Conservation (phyloP, 176 grass and related monocot genomes). For the Ensete glaucum region DNA sequence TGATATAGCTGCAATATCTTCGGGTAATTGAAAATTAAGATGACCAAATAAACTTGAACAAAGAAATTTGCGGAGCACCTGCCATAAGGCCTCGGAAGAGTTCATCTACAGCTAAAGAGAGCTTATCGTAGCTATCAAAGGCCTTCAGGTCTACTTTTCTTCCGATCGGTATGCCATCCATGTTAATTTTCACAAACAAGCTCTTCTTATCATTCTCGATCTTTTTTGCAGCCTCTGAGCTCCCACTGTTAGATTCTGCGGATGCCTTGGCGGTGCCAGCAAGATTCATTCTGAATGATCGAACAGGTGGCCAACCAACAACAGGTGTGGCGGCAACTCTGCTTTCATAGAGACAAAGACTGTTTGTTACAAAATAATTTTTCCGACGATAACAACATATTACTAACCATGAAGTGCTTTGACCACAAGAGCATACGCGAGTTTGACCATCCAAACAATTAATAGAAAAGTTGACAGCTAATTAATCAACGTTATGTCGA, state of each 20-base stretch:
- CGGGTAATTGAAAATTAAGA: no score
- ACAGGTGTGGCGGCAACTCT: constrained; percentile 6
- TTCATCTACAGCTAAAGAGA: constrained; percentile 4
- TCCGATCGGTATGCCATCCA: constrained; percentile 17
- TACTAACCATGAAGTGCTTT: no score
- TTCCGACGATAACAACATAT: background rate
- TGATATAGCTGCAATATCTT: no score
- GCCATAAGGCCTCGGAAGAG: constrained; percentile 14
- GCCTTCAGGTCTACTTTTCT: constrained; percentile 19
- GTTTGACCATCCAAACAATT: no score
- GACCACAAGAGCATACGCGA: no score
- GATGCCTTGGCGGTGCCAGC: constrained; percentile 2
- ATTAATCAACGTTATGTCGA: no score
- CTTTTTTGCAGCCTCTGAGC: background rate
- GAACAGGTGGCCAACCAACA: constrained; percentile 20
- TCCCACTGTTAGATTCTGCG: background rate
- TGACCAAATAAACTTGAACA: background rate
- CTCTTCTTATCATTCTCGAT: background rate
- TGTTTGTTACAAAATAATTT: background rate
- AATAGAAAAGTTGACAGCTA: no score
- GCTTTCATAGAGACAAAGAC: constrained; percentile 2
- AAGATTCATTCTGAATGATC: constrained; percentile 19
- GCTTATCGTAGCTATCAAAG: constrained; percentile 8
- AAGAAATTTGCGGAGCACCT: background rate
- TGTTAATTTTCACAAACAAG: constrained; percentile 22